A percentile compares a stretch with the other conserved stretches of the same genome.
Conservation (phyloP, 2,329 filamentous ascomycete species). For the Arthroderma sp. region DNA sequence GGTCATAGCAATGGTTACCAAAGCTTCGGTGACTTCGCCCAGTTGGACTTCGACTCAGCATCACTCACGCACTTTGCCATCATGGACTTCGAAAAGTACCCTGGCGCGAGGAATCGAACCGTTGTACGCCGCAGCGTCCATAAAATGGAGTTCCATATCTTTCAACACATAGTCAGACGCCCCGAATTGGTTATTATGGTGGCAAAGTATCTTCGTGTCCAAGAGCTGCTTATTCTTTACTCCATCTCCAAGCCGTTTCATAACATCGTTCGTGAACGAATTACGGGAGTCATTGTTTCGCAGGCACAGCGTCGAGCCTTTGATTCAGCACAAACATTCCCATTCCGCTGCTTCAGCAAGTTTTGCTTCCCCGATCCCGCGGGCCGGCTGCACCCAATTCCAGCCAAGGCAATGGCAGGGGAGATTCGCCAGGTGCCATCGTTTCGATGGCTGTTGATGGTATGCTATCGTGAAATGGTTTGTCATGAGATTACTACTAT, state of each 20-base stretch:
- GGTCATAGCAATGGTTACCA: conserved; percentile 10
- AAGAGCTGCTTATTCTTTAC: conserved; percentile 53
- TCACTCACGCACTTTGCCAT: conserved; percentile 11
- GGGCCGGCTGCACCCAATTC: conserved; percentile 29
- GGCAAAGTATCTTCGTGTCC: conserved; percentile 42
- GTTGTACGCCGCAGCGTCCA: not conserved
- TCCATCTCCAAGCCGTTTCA: conserved; percentile 53
- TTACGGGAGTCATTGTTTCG: conserved; percentile 46
- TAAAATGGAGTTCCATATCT: conserved; percentile 10
- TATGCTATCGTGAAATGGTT: conserved; percentile 46
- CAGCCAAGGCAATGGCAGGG: conserved; percentile 21
- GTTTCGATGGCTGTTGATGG: conserved; percentile 57
- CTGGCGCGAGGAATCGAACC: not conserved
- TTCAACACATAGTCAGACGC: conserved; percentile 13
- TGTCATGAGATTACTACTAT: conserved; percentile 51
- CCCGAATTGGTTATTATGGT: conserved; percentile 46
- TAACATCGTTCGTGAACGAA: conserved; percentile 45
- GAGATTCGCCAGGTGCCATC: conserved; percentile 46
- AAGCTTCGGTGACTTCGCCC: conserved; percentile 10
- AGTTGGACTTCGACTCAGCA: conserved; percentile 8
- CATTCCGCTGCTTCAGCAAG: conserved; percentile 46
- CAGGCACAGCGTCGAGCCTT: conserved; percentile 46
- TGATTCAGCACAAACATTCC: conserved; percentile 46
- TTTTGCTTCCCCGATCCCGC: conserved; percentile 51
- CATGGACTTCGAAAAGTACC: not conserved